Evolutionary conservation across 495 filamentous ascomycete species (phyloP), one percentile per base, ranked within the genome.

Genomic region (Penicillium odoratum): DNA sequence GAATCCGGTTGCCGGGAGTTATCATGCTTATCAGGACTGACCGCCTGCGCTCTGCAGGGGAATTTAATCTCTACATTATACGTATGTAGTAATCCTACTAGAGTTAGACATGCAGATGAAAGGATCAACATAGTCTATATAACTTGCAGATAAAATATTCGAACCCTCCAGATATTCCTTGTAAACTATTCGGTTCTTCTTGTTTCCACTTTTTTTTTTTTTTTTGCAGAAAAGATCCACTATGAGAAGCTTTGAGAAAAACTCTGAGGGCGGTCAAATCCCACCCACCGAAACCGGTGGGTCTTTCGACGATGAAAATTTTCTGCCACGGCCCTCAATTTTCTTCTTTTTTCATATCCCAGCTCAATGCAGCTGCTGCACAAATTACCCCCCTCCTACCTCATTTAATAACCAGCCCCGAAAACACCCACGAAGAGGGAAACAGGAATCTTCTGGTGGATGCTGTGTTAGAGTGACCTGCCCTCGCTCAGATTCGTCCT

Each of bases 391-490:
- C 33, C 49, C 47, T 25, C 42, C 5, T 44, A 25, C 47, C 40
- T 45, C 31, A 6, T 18, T 42, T 25, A 56, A 57, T 48, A 56
- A 29, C 28, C 30, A 8, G 4, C 43, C 11, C 46, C 30, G 18
- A 13, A 16, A 48, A 25, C 18, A 28, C 42, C 8, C 16, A 15
- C 38, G 16, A 25, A 40, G 1, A 53, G 10, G 34, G 13, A 42
- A 18, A 33, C 50, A 25, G 21, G 21, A 43, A 44, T 42, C 42
- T 18, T 55, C 57, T 74, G 68, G 72, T 67, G 71, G 64, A 78
- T 79, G 76, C 70, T 76, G 73, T 69, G 71, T 62, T 79, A 73
- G 72, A 77, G 72, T 68, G 64, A 72, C 64, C 61, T 61, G 56
- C 59, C 61, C 61, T 67, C 58, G 63, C 52, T 48, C 56, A 60